phyloP scores from a whole-genome alignment of 805 yeast species.

The Lipomyces sp. region DNA sequence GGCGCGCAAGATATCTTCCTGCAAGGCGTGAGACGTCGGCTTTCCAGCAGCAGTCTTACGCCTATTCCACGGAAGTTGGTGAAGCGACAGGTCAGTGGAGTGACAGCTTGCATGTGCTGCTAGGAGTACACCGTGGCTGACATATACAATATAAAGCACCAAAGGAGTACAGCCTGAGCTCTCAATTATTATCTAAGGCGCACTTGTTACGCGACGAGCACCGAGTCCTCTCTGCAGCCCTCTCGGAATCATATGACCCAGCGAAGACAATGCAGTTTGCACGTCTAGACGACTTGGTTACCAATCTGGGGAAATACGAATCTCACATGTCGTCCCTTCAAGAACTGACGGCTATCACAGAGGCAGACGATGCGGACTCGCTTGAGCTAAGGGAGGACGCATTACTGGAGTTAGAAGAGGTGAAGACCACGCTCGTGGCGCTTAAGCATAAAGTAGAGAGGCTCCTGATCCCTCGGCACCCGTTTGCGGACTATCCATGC shows the following conservation, averaged over 20 bases:
- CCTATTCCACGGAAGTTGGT: no score
- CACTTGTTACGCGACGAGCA: constrained; percentile 12
- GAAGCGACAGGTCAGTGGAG: no score
- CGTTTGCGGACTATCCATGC: constrained; percentile 72
- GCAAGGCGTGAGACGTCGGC: no score
- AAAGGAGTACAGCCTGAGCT: constrained; percentile 1
- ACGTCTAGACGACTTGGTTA: constrained; percentile 11
- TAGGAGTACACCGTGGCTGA: no score
- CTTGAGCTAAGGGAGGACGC: constrained; percentile 21
- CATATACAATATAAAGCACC: no score
- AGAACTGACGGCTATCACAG: constrained; percentile 8
- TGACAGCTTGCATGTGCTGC: no score
- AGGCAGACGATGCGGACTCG: constrained; percentile 6
- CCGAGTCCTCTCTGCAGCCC: constrained; percentile 10
- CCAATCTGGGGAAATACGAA: constrained; percentile 18
- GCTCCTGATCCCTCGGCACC: constrained; percentile 68
- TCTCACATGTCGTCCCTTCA: background rate
- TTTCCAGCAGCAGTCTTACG: no score
- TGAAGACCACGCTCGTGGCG: background rate
- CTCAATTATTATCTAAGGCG: constrained; percentile 9
- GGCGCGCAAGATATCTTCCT: no score
- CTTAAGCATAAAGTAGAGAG: constrained; percentile 36
- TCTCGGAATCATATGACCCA: constrained; percentile 24
- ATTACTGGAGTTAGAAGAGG: constrained; percentile 6
- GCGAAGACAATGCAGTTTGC: constrained; percentile 15